Evolutionary conservation across 2,329 filamentous ascomycete genomes (phyloP).

Genomic region (Phialocephala subalpina): DNA sequence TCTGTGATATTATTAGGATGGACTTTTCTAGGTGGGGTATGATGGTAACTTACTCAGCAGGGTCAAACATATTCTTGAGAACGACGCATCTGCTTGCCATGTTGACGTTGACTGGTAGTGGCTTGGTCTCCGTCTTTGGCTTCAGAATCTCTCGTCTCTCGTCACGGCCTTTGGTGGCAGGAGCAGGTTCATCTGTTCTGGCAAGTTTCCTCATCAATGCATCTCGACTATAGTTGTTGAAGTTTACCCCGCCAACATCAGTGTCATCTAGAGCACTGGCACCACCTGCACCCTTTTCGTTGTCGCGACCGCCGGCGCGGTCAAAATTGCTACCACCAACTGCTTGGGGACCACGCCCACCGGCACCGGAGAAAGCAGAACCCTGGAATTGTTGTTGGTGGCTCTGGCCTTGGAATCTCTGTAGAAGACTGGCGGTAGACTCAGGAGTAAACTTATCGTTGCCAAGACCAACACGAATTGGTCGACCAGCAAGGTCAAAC

Average conservation of each 20-base stretch:
- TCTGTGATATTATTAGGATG: constrained; percentile 58
- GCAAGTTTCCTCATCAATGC: constrained; percentile 98
- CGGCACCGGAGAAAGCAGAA: constrained; percentile 89
- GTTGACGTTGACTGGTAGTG: constrained; percentile 85
- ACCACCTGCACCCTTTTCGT: constrained; percentile 85
- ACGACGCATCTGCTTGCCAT: constrained; percentile 94
- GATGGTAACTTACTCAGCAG: constrained; percentile 76
- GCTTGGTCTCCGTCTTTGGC: constrained; percentile 80
- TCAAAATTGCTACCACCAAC: constrained; percentile 83
- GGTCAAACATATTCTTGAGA: constrained; percentile 94
- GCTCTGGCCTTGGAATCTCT: constrained; percentile 86
- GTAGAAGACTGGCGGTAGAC: constrained; percentile 89
- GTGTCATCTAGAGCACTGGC: constrained; percentile 97
- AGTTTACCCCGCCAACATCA: constrained; percentile 97
- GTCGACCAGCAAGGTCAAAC: constrained; percentile 95
- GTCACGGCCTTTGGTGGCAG: constrained; percentile 59
- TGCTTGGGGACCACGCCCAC: constrained; percentile 84
- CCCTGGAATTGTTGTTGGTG: constrained; percentile 80
- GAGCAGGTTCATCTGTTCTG: constrained; percentile 83
- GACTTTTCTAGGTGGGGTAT: not conserved
- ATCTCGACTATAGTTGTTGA: constrained; percentile 99
- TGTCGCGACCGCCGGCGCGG: constrained; percentile 86
- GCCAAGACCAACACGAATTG: constrained; percentile 97
- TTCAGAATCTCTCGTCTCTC: constrained; percentile 77
- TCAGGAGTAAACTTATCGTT: constrained; percentile 99